Evolutionary conservation across 495 filamentous ascomycete genomes (phyloP).

Genomic region (Hypomontagnella submonticulosa): DNA sequence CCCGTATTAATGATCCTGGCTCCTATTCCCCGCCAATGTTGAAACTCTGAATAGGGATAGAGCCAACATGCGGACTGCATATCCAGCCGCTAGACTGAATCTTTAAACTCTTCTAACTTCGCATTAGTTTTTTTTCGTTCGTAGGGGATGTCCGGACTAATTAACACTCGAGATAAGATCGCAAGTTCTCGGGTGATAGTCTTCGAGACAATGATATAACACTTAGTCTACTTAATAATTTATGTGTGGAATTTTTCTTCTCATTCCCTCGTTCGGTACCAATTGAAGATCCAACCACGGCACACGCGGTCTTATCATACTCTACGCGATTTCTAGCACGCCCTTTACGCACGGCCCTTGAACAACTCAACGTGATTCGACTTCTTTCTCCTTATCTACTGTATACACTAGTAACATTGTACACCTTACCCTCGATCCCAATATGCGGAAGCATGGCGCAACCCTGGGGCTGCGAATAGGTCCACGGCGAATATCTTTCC

Average conservation of each 20-base stretch:
- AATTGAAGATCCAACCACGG: slow-evolving; percentile 10
- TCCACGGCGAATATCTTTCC: slow-evolving; percentile 57
- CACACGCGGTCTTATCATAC: slow-evolving; percentile 21
- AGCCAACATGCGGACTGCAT: neutral
- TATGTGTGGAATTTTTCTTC: slow-evolving; percentile 23
- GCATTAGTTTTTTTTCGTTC: neutral
- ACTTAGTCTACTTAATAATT: slow-evolving; percentile 22
- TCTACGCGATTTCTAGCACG: neutral
- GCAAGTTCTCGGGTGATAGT: slow-evolving; percentile 7
- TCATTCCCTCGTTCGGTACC: slow-evolving; percentile 31
- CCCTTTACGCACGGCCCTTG: slow-evolving; percentile 3
- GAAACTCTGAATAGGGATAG: slow-evolving; percentile 23
- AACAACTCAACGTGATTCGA: slow-evolving; percentile 14
- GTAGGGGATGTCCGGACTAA: slow-evolving; percentile 36
- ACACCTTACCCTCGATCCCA: slow-evolving; percentile 5
- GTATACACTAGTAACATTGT: slow-evolving; percentile 19
- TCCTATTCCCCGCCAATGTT: slow-evolving; percentile 27
- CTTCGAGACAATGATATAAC: slow-evolving; percentile 26
- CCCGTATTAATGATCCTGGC: no score
- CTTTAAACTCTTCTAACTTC: slow-evolving; percentile 23
- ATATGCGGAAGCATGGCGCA: slow-evolving; percentile 65
- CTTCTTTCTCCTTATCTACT: slow-evolving; percentile 16
- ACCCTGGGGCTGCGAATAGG: slow-evolving; percentile 57
- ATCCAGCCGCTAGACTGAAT: slow-evolving; percentile 1
- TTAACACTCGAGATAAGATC: slow-evolving; percentile 22